Conservation (phyloP, 2,329 filamentous ascomycete genomes). For the Fusarium sp. region DNA sequence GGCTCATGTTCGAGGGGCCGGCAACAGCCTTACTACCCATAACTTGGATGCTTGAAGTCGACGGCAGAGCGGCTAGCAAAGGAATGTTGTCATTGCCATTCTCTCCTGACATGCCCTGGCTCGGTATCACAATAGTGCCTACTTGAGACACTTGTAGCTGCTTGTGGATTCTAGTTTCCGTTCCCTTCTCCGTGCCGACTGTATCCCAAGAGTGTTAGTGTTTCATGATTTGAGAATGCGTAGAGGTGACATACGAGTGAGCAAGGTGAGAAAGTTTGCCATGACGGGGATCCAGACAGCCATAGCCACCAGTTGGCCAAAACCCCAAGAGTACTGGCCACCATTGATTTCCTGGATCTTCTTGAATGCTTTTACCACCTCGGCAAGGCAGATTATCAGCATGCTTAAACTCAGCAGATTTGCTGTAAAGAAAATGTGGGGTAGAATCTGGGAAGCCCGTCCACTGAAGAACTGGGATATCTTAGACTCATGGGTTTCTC, state of each 20-base stretch:
- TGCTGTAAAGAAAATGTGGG: neutral
- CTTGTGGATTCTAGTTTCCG: neutral
- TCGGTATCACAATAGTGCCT: neutral
- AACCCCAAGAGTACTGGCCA: neutral
- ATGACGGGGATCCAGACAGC: slow-evolving; percentile 7
- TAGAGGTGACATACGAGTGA: neutral
- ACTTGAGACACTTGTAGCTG: neutral
- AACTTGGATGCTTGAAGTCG: neutral
- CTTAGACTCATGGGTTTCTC: neutral
- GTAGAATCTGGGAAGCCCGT: neutral
- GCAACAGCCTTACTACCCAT: neutral
- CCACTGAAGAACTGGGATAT: neutral
- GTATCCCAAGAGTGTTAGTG: neutral
- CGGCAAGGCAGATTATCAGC: neutral
- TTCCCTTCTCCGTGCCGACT: neutral
- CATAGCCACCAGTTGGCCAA: slow-evolving; percentile 6
- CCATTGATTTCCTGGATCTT: neutral
- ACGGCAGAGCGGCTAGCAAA: neutral
- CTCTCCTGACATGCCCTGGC: neutral
- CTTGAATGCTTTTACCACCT: neutral
- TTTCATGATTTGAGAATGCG: accelerated
- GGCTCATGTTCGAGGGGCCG: no score
- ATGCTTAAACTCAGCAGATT: neutral
- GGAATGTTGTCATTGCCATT: neutral
- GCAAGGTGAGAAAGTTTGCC: neutral